Percentiles rank a stretch among this genome's conserved stretches.
Evolutionary conservation across 2,329 filamentous ascomycete species (phyloP).

Genomic region (Hypoxylon sp.): DNA sequence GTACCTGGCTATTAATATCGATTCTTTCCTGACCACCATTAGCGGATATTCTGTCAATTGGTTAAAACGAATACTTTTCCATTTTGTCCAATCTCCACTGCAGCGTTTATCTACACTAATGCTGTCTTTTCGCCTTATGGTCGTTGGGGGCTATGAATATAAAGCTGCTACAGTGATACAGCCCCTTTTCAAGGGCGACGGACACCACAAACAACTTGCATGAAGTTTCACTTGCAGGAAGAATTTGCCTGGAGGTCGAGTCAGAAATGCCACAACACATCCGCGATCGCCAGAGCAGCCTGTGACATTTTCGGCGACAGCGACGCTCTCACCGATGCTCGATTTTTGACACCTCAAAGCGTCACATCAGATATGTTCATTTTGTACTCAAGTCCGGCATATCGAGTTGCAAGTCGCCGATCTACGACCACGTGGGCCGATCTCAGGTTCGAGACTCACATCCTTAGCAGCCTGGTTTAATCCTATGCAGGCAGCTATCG

Average conservation of each 20-base stretch:
- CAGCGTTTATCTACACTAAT: no score
- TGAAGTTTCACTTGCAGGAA: constrained; percentile 20
- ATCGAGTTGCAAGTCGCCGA: not conserved
- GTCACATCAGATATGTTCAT: constrained; percentile 9
- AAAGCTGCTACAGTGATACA: constrained; percentile 4
- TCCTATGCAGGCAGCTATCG: not conserved
- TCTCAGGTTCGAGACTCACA: not conserved
- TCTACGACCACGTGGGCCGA: not conserved
- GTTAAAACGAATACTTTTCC: no score
- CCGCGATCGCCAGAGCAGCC: not conserved
- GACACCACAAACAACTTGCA: constrained; percentile 11
- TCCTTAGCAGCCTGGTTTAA: not conserved
- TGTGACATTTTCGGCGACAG: constrained; percentile 2
- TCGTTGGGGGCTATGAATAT: not conserved
- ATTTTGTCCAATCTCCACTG: no score
- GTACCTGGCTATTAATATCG: no score
- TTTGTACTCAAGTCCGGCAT: not conserved
- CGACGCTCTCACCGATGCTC: constrained; percentile 9
- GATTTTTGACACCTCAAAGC: constrained; percentile 18
- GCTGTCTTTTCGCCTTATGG: not conserved
- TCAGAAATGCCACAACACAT: not conserved
- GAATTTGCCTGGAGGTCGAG: constrained; percentile 11
- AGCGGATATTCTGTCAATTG: no score
- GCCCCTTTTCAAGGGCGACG: not conserved
- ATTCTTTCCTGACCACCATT: no score